Base-by-base conservation (phyloP, 805 yeast genomes). In the Candida ficus region DNA sequence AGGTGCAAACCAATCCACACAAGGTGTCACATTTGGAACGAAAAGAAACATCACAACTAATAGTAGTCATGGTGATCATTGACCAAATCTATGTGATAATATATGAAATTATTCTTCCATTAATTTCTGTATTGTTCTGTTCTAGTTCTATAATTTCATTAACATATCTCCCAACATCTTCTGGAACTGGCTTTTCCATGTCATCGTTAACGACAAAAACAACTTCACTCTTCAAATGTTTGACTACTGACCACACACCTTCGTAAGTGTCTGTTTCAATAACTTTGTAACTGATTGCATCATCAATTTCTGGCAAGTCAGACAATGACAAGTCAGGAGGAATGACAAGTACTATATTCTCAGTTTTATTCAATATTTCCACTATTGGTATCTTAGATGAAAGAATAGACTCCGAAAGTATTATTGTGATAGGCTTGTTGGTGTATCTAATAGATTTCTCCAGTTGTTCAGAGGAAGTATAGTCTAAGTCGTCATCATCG, bases 221-320 rank as follows among this genome's bases (percentile, higher is more conserved):
- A 7, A 54, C 41, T 17, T 67, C 64, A 26, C 73, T 64, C 18
- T 60, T 56, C 20, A 78, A 38, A 42, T 76, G 81, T 45, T 75
- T 76, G 18, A 76, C 62, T n/a, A 78, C 64, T 28, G 79, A 76
- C 61, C 75, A 70, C 11, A 76, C 55, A 3, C 83, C 80, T 11
- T 57, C 61, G 39, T 62, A 62, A 1, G 73, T 67, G n/a, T 66
- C 70, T 36, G 79, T 72, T 35, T 61, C 62, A 11, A 54, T 52
- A 2, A 49, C 39, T 23, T 54, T 54, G 35, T 42, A 48, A 4
- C 11, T 20, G 3, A 77, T 68, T 11, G 73, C 49, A 38, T 69
- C 65, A 43, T 55, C 57, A 17, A 45, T 31, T 3, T 60, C 56
- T 2, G 65, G 42, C 8, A 56, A 34, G 42, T 54, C 50, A 25